Base-by-base conservation (phyloP, 2,329 filamentous ascomycete genomes). In the Hypoxylon sp. region DNA sequence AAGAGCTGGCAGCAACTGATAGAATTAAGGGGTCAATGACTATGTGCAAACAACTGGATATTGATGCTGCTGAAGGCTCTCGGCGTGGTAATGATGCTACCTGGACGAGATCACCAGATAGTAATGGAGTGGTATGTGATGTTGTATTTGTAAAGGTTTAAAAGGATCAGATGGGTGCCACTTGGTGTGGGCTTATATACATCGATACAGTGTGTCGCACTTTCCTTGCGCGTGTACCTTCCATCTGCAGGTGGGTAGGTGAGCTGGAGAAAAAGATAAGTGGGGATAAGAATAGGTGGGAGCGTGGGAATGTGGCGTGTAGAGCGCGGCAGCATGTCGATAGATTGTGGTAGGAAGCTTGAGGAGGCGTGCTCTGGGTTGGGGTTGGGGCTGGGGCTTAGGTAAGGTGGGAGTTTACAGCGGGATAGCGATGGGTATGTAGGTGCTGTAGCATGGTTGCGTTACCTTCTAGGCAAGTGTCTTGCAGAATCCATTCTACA, bases 381-480 rank as follows among this genome's bases (percentile, higher is more conserved):
- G 37, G 37, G 16, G 37, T 21, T 41, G 37, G 37, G 37, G 37
- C 37, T 41, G 37, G 37, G 37, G 37, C 37, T 41, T 41, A 41
- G 37, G 7, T 41, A 41, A 41, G 37, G 37, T 41, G 37, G 21
- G 37, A 41, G 37, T 11, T 41, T 39, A 16, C 34, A 14, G 16
- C 14, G 34, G 34, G 34, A 39, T 16, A 39, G 6, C 25, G 3
- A 27, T 27, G 25, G 25, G 25, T 39, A 19, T 41, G 37, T 21
- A 41, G 37, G 21, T 41, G 16, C 37, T 41, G 16, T 41, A 21
- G 19, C 37, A 41, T 21, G 37, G 37, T 19, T 41, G n/a, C 37
- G n/a, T 41, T 19, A 19, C 37, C 16, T 19, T 41, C 19, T 19
- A 41, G 37, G 37, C n/a, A 41, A 16, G 37, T 41, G 37, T 41